Percentiles rank a stretch among this genome's conserved stretches.
phyloP scores from a whole-genome alignment of 306 rosid genomes.

The Castanea sativa region DNA sequence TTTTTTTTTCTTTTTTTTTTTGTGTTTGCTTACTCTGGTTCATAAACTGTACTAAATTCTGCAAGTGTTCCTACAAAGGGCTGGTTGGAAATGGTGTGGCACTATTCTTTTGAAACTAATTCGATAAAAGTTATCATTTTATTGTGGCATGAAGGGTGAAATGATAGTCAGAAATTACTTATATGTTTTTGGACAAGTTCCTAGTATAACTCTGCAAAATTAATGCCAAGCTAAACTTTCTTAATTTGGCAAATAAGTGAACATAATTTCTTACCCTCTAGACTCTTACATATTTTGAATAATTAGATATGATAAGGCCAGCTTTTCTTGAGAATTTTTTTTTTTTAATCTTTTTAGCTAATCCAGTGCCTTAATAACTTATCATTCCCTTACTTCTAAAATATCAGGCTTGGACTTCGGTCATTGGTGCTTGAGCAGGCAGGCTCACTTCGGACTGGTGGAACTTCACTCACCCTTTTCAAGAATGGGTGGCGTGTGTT shows the following conservation, averaged over 20 bases:
- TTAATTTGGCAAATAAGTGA: too few species aligned
- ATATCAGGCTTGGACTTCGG: slow-evolving; percentile 64
- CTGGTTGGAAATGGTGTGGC: neutral
- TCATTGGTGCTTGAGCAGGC: slow-evolving; percentile 65
- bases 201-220: too few species aligned
- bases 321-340: too few species aligned
- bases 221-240: too few species aligned
- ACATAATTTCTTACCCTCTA: too few species aligned
- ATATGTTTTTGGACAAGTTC: too few species aligned
- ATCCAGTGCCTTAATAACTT: neutral
- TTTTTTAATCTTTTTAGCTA: neutral
- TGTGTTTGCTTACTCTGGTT: neutral
- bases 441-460: slow-evolving; percentile 60
- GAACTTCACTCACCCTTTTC: slow-evolving; percentile 88
- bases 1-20: neutral
- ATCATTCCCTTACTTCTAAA: neutral
- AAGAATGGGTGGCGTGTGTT: slow-evolving; percentile 88
- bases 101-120: neutral
- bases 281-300: too few species aligned
- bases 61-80: neutral
- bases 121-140: neutral
- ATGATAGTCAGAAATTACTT: neutral
- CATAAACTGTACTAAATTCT: neutral
- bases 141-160: neutral
- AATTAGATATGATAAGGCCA: too few species aligned